A percentile compares a stretch with the other conserved stretches of the same genome.
phyloP scores from a whole-genome alignment of 495 filamentous ascomycete genomes.

The Sporormia fimetaria region DNA sequence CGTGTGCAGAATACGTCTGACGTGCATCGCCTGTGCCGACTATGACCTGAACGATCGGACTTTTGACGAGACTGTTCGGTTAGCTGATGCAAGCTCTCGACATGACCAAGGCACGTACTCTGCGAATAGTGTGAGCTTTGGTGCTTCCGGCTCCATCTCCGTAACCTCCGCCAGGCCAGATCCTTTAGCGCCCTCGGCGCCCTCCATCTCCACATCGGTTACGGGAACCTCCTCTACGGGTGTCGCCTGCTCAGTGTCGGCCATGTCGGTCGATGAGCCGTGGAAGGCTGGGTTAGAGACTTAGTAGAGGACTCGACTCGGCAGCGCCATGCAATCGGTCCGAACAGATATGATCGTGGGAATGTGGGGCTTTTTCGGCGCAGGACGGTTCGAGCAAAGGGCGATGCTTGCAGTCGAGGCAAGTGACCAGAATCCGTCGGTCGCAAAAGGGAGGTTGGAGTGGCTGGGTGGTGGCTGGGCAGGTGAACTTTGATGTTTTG shows the following conservation, averaged over 20 bases:
- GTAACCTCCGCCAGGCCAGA: conserved; percentile 9
- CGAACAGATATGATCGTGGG: too few relatives aligned
- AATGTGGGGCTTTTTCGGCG: too few relatives aligned
- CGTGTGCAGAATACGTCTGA: conserved; percentile 64
- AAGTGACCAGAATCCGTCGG: neutral
- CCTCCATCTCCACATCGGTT: conserved; percentile 42
- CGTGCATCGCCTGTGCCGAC: conserved; percentile 52
- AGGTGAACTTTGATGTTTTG: too few relatives aligned
- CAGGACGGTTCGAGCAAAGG: too few relatives aligned
- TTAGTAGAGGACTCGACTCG: too few relatives aligned
- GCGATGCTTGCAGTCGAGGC: neutral
- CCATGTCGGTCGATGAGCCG: conserved; percentile 3
- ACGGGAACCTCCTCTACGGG: conserved; percentile 31
- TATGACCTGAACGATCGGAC: conserved; percentile 67
- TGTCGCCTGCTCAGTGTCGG: conserved; percentile 30
- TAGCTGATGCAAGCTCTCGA: too few relatives aligned
- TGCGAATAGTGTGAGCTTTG: conserved; percentile 25
- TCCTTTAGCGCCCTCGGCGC: conserved; percentile 27
- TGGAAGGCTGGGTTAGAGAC: neutral
- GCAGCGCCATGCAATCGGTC: too few relatives aligned
- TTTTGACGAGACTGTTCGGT: conserved; percentile 61
- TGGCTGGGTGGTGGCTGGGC: too few relatives aligned
- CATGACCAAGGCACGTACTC: conserved; percentile 24
- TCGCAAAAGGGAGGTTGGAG: neutral
- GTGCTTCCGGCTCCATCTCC: conserved; percentile 17